These are phyloP conservation scores for Sarocladium brachiariae DNA, from an alignment of 2,329 filamentous ascomycete genomes.

Conservation along the genomic window DNA sequence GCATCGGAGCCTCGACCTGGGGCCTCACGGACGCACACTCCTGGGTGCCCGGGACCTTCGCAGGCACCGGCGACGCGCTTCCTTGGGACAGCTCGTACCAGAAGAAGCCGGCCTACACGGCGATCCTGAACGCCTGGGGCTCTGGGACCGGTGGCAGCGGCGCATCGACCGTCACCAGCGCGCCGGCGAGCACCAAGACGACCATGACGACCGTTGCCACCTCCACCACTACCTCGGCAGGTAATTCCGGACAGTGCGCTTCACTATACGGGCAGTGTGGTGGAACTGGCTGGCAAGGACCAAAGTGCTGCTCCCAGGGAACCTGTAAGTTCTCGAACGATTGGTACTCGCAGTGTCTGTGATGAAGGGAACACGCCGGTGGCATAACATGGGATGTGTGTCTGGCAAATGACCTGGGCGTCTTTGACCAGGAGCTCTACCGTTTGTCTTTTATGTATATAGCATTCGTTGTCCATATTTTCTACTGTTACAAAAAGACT, in stretches of 20 bases:
- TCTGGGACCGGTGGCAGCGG: not conserved
- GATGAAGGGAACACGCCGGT: not conserved
- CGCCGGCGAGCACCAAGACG: not conserved
- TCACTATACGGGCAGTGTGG: slow-evolving; percentile 17
- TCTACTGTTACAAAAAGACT: too few species aligned
- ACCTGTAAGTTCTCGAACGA: slow-evolving; percentile 15
- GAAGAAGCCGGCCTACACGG: slow-evolving; percentile 30
- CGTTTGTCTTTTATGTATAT: too few species aligned
- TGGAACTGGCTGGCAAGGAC: slow-evolving; percentile 15
- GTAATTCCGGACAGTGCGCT: not conserved
- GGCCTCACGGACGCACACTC: slow-evolving; percentile 33
- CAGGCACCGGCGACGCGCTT: slow-evolving; percentile 33
- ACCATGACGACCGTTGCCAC: slow-evolving; percentile 1
- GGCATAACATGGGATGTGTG: too few species aligned
- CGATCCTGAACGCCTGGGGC: slow-evolving; percentile 1
- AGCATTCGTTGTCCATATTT: too few species aligned
- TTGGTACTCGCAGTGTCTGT: slow-evolving; percentile 19
- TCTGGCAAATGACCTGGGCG: too few species aligned
- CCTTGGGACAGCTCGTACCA: slow-evolving; percentile 29
- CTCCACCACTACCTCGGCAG: slow-evolving; percentile 1
- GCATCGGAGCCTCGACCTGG: slow-evolving; percentile 39
- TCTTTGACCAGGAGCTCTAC: too few species aligned
- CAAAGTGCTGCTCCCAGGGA: slow-evolving; percentile 14
- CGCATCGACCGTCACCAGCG: not conserved
- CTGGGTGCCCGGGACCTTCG: slow-evolving; percentile 33